Conservation (phyloP, 371 early-diverging fungal species). For the Lichtheimia hyalospora region DNA sequence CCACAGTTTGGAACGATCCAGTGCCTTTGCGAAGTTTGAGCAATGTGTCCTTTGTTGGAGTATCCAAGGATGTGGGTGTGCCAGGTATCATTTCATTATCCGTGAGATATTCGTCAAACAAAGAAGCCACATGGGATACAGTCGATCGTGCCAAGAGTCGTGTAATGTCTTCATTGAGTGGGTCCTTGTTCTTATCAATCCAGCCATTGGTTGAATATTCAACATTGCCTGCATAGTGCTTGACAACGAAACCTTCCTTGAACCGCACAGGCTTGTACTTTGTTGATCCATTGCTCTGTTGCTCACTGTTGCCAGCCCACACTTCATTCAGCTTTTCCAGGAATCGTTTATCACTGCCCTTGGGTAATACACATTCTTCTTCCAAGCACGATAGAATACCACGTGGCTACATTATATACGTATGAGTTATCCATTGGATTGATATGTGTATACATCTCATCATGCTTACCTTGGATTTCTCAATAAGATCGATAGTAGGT, state of each 20-base stretch:
- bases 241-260: constrained; percentile 89
- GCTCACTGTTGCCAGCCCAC: constrained; percentile 72
- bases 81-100: constrained; percentile 51
- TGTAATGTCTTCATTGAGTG: constrained; percentile 96
- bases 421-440: not conserved
- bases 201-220: constrained; percentile 96
- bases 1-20: constrained; percentile 95
- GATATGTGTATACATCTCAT: not conserved
- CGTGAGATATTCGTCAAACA: constrained; percentile 82
- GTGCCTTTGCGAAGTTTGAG: constrained; percentile 47
- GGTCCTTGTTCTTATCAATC: constrained; percentile 99
- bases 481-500: constrained; percentile 98
- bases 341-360: constrained; percentile 96
- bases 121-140: constrained; percentile 72
- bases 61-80: not conserved
- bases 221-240: constrained; percentile 99
- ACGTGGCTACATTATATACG: constrained; percentile 69
- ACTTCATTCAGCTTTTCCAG: constrained; percentile 89
- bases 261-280: constrained; percentile 92
- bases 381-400: constrained; percentile 98
- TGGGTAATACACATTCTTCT: constrained; percentile 99
- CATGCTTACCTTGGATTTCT: constrained; percentile 80
- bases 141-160: constrained; percentile 83
- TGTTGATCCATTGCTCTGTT: constrained; percentile 13
- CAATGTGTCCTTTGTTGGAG: constrained; percentile 12